Conservation (phyloP, 1,284 basidiomycete genomes). For the Cutaneotrichosporon sp. region DNA sequence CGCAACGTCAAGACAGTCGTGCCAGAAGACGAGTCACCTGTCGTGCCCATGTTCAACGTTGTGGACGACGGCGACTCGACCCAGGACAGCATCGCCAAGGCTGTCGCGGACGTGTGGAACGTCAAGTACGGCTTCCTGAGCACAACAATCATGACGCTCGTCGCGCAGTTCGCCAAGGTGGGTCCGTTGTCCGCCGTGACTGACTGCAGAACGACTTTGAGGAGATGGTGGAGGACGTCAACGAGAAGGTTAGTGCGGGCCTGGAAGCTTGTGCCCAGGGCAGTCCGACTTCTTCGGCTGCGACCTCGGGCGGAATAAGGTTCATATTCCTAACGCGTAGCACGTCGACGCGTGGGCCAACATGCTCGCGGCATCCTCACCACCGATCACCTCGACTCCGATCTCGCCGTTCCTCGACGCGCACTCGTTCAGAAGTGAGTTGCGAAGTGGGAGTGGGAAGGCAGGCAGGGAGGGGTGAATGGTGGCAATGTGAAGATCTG, state of each 20-base stretch:
- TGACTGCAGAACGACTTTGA: constrained; percentile 19
- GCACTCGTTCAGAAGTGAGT: constrained; percentile 57
- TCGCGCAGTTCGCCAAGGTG: constrained; percentile 49
- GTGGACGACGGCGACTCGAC: constrained; percentile 80
- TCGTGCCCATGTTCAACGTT: constrained; percentile 79
- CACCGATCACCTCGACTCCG: constrained; percentile 72
- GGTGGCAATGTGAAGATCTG: not conserved
- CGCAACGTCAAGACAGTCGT: constrained; percentile 54
- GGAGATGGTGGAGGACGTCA: constrained; percentile 27
- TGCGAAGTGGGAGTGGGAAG: not conserved
- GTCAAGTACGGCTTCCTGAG: constrained; percentile 85
- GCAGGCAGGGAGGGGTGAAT: too few relatives aligned
- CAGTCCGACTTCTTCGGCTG: not conserved
- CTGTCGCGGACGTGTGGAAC: constrained; percentile 72
- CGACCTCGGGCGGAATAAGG: not conserved
- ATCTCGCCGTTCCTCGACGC: constrained; percentile 80
- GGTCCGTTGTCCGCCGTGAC: not conserved
- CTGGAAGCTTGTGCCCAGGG: not conserved
- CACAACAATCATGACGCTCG: constrained; percentile 64
- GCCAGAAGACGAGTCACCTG: constrained; percentile 60
- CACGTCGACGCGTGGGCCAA: constrained; percentile 82
- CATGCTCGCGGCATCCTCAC: constrained; percentile 73
- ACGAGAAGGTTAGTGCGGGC: constrained; percentile 18
- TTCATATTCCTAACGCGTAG: constrained; percentile 53
- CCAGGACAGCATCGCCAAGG: constrained; percentile 69